These are phyloP conservation scores for Psilocybe mexicana DNA, from an alignment of 1,284 basidiomycete species.

Conservation along the genomic window DNA sequence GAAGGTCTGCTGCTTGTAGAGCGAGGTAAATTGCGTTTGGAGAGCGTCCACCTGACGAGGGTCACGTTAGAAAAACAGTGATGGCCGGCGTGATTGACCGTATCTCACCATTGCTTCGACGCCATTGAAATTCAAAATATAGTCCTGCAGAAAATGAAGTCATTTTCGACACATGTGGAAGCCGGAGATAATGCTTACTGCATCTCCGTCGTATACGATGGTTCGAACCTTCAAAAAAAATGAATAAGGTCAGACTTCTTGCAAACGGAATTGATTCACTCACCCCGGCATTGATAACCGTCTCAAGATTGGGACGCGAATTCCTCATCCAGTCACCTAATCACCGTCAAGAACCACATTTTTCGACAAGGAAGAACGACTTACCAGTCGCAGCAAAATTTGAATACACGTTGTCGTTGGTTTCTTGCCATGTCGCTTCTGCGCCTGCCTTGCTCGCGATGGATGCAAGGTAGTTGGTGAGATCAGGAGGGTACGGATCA, in stretches of 20 bases:
- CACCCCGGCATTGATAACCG: slow-evolving; percentile 61
- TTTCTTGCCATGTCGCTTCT: slow-evolving; percentile 45
- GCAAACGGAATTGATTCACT: slow-evolving; percentile 17
- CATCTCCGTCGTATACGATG: slow-evolving; percentile 57
- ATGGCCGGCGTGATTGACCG: background rate
- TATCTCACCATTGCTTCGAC: slow-evolving; percentile 55
- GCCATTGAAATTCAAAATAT: slow-evolving; percentile 59
- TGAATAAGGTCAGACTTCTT: background rate
- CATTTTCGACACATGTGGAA: background rate
- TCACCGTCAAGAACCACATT: background rate
- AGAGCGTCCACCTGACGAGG: slow-evolving; percentile 41
- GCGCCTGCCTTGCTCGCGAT: slow-evolving; percentile 47
- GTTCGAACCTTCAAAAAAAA: slow-evolving; percentile 37
- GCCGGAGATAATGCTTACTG: slow-evolving; percentile 34
- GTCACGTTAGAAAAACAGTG: background rate
- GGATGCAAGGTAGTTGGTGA: slow-evolving; percentile 44
- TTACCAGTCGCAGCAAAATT: slow-evolving; percentile 55
- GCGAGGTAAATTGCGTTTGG: slow-evolving; percentile 37
- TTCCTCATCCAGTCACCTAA: slow-evolving; percentile 34
- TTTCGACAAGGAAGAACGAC: background rate
- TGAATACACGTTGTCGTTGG: slow-evolving; percentile 47
- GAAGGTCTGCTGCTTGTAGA: slow-evolving; percentile 43
- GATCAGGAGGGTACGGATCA: slow-evolving; percentile 55
- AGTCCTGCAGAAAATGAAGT: slow-evolving; percentile 38
- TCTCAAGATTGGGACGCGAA: slow-evolving; percentile 53